Percentiles rank a stretch among this genome's conserved stretches.
Conservation (phyloP, 352 stramenopile species). For the Globisporangium polare region DNA sequence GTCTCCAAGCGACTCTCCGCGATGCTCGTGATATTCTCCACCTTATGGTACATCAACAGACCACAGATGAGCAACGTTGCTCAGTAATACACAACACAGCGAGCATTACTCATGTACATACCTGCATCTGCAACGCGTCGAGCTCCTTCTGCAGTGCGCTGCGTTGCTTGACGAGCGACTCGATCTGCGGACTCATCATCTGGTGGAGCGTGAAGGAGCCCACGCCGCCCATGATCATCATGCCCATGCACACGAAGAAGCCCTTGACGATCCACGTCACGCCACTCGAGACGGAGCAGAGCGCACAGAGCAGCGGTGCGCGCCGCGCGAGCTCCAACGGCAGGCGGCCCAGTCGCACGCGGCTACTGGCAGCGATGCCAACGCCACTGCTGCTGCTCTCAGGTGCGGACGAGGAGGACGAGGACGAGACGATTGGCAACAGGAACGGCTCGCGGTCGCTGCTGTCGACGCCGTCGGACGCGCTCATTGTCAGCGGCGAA, state of each 20-base stretch:
- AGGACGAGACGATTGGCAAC: neutral
- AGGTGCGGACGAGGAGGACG: neutral
- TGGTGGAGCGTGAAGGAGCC: slow-evolving; percentile 71
- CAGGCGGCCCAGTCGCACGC: neutral
- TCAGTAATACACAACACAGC: neutral
- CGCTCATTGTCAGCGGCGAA: neutral
- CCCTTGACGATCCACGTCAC: slow-evolving; percentile 37
- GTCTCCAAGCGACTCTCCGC: slow-evolving; percentile 62
- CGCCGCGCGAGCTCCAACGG: slow-evolving; percentile 6
- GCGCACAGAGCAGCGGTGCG: slow-evolving; percentile 8
- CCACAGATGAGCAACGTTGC: neutral
- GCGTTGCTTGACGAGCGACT: slow-evolving; percentile 56
- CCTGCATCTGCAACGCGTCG: slow-evolving; percentile 41
- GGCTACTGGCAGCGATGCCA: neutral
- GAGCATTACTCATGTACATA: slow-evolving; percentile 6
- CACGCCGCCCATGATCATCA: slow-evolving; percentile 55
- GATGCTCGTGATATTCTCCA: slow-evolving; percentile 68
- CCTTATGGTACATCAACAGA: slow-evolving; percentile 15
- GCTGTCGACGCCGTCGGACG: neutral
- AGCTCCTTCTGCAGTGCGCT: slow-evolving; percentile 52
- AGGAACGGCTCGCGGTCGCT: slow-evolving; percentile 10
- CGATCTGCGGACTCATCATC: slow-evolving; percentile 74
- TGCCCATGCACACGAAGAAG: slow-evolving; percentile 42
- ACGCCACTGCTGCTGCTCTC: neutral
- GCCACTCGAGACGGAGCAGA: slow-evolving; percentile 18